Conservation (phyloP, 352 stramenopile species). For the Globisporangium lucens region DNA sequence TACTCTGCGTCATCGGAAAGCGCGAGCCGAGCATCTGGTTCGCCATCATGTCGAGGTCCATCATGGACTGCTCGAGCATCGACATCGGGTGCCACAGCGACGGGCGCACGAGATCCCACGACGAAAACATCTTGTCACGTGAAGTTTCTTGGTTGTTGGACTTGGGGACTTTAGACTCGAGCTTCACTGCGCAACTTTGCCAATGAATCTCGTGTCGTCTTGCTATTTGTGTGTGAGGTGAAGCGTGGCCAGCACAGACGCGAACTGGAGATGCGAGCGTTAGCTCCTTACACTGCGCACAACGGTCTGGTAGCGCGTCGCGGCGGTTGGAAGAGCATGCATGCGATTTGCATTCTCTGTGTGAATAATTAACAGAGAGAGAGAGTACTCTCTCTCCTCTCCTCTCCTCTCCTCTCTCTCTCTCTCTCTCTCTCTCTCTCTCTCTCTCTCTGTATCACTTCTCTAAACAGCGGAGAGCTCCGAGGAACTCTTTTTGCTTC, state of each 20-base stretch:
- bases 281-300: background rate
- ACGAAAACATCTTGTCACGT: slow-evolving; percentile 4
- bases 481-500: too few species aligned
- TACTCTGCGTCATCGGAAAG: slow-evolving; percentile 14
- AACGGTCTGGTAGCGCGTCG: too few species aligned
- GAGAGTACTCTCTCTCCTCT: too few species aligned
- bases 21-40: slow-evolving; percentile 30
- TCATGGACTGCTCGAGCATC: slow-evolving; percentile 79
- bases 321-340: too few species aligned
- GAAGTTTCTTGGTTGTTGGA: background rate
- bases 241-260: too few species aligned
- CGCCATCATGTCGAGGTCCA: slow-evolving; percentile 57
- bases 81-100: slow-evolving; percentile 79
- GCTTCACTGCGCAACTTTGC: background rate
- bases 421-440: too few species aligned
- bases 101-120: slow-evolving; percentile 16
- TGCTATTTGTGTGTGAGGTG: background rate
- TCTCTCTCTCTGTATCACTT: too few species aligned
- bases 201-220: background rate
- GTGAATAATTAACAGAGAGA: too few species aligned
- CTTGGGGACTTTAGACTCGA: background rate
- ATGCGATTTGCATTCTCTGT: too few species aligned
- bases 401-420: too few species aligned
- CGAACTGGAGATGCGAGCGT: background rate
- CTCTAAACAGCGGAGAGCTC: too few species aligned